Evolutionary conservation across 768 basidiomycete genomes (phyloP), one percentile per base, ranked within the genome.

Genomic region (Coprinopsis sp.): DNA sequence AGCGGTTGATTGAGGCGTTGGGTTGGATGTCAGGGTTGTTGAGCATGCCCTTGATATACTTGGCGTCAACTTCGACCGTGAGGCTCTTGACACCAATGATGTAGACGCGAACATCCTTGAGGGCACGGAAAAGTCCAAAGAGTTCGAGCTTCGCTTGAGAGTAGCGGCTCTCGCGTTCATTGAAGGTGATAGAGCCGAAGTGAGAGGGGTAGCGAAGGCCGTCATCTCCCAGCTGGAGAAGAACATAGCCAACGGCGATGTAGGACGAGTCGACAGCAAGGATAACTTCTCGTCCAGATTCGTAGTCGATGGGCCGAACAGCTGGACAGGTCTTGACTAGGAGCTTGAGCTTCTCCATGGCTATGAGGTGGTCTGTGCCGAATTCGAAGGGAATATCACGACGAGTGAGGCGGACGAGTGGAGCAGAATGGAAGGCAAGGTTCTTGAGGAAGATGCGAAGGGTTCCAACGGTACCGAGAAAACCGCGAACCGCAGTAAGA

Each of bases 131-230:
- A 1, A 67, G 49, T 1, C 64, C 55, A 43, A 62, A 66, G 0
- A 71, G 51, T 46, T 71, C 68, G 2, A 66, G 16, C 38, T 72
- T 70, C 0, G 66, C 54, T 40, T 68, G 62, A 44, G 49, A 69
- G 45, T 42, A 70, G 30, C 14, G 6, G 4, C 44, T 38, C 30
- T 60, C 56, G 2, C 56, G 27, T 4, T 59, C 57, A 12, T 52
- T 55, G 46, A 54, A 53, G 0, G 54, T 41, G 6, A 49, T 58
- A 21, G 58, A 59, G 1, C 58, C 56, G 29, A 46, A 60, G 1
- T 54, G 25, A 0, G 54, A 53, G 2, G 59, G 59, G 11, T 55
- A 55, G 0, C 49, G 21, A 21, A 37, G 27, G 0, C 31, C 33
- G 8, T 58, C 49, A 1, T 53, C 45, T 0, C 54, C 55, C 2